phyloP scores from a whole-genome alignment of 306 rosid genomes.

The Lotus japonicus region DNA sequence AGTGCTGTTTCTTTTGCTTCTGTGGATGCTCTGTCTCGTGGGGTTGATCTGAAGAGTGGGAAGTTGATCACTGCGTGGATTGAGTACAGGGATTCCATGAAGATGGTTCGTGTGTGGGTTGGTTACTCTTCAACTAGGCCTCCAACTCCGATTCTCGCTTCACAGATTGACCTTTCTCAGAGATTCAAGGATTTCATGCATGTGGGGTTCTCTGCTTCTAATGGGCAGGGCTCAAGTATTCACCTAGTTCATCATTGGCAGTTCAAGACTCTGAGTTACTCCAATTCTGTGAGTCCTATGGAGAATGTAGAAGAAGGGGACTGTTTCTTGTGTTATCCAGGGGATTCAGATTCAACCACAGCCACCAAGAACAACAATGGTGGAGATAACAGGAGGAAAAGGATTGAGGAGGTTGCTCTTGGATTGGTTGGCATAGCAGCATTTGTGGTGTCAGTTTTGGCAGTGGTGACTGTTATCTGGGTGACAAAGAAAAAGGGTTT shows the following conservation, averaged over 20 bases:
- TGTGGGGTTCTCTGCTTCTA: conserved; percentile 79
- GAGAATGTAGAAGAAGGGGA: conserved; percentile 51
- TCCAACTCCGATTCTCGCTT: conserved; percentile 44
- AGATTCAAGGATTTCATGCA: conserved; percentile 57
- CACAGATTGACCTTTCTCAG: conserved; percentile 53
- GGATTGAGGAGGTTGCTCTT: conserved; percentile 35
- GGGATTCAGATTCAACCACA: conserved; percentile 11
- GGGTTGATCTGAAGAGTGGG: conserved; percentile 58
- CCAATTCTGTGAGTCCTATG: conserved; percentile 27
- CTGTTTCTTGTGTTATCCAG: conserved; percentile 58
- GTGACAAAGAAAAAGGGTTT: conserved; percentile 29
- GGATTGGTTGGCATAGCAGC: conserved; percentile 60
- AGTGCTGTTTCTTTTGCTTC: conserved; percentile 39
- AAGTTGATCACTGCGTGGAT: conserved; percentile 61
- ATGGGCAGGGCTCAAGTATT: conserved; percentile 54
- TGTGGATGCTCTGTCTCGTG: conserved; percentile 42
- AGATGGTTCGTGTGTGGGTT: conserved; percentile 61
- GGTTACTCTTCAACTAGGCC: conserved; percentile 49
- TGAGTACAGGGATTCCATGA: conserved; percentile 52
- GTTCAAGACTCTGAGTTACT: conserved; percentile 49
- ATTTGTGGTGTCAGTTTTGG: conserved; percentile 34
- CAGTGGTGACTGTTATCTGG: conserved; percentile 18
- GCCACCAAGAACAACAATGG: neutral
- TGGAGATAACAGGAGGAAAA: conserved; percentile 12
- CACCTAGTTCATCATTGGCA: conserved; percentile 51